These are phyloP conservation scores for Melanogaster broomeanus DNA, from an alignment of 768 basidiomycete genomes.

Conservation along the genomic window DNA sequence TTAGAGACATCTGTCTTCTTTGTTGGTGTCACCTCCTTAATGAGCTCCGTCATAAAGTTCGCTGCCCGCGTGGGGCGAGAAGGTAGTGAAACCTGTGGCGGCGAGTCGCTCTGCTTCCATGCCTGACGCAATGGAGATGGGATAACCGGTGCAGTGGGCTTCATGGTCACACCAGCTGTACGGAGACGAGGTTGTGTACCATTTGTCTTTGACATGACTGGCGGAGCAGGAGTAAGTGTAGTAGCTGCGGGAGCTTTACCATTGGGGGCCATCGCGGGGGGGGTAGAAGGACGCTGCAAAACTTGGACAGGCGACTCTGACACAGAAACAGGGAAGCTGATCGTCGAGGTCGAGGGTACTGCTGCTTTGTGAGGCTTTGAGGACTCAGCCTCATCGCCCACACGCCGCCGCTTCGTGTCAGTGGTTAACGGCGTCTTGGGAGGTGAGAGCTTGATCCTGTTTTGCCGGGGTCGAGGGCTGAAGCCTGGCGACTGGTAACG, in stretches of 20 bases:
- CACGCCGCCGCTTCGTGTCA: conserved; percentile 63
- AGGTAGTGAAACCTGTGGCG: conserved; percentile 33
- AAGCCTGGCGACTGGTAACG: conserved; percentile 77
- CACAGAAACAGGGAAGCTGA: conserved; percentile 21
- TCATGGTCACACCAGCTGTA: conserved; percentile 39
- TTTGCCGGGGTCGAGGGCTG: conserved; percentile 50
- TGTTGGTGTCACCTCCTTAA: conserved; percentile 68
- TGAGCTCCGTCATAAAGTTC: conserved; percentile 65
- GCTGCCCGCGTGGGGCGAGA: conserved; percentile 62
- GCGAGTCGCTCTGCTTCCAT: conserved; percentile 54
- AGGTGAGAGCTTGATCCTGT: conserved; percentile 45
- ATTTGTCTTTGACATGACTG: conserved; percentile 29
- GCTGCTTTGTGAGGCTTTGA: conserved; percentile 36
- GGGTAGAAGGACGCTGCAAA: conserved; percentile 23
- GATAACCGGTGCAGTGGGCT: conserved; percentile 60
- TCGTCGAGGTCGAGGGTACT: conserved; percentile 28
- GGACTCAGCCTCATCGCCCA: conserved; percentile 47
- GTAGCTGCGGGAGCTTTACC: conserved; percentile 24
- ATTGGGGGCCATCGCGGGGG: conserved; percentile 29
- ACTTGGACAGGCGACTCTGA: conserved; percentile 37
- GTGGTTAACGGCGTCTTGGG: conserved; percentile 38
- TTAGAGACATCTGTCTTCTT: conserved; percentile 71
- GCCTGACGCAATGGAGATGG: conserved; percentile 79
- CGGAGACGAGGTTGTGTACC: conserved; percentile 39
- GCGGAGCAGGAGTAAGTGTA: conserved; percentile 22